Evolutionary conservation across 352 stramenopile genomes (phyloP), one percentile per base, ranked within the genome.

Genomic region (Lagenidium giganteum): DNA sequence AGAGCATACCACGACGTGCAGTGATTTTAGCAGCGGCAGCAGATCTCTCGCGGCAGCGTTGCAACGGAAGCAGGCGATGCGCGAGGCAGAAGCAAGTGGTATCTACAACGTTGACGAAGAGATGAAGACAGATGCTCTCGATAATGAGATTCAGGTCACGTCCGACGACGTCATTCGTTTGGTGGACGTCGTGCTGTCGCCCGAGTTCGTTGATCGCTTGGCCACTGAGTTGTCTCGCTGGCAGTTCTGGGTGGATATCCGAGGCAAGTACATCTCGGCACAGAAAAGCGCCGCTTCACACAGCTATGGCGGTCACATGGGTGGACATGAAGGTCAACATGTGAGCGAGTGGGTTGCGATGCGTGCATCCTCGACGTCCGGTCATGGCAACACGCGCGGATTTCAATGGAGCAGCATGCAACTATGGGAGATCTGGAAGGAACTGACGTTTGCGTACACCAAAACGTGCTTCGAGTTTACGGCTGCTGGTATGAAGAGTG

Each of bases 361-460:
- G 33, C 30, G 7, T 17, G 23, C 18, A n/a, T n/a, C n/a, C n/a
- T n/a, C n/a, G n/a, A n/a, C n/a, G n/a, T n/a, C n/a, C n/a, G n/a
- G n/a, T n/a, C n/a, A n/a, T n/a, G n/a, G n/a, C n/a, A n/a, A n/a
- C n/a, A n/a, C n/a, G n/a, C n/a, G n/a, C n/a, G n/a, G n/a, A n/a
- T n/a, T n/a, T n/a, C n/a, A 88, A 57, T 89, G 77, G 77, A 87
- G 71, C 48, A 82, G 62, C 35, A 85, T 87, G 73, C 77, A 89
- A 45, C 60, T 89, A 2, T 89, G 77, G 77, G 77, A 86, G 47
- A 87, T 89, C 30, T 89, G 77, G 73, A 89, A 89, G 41, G 77
- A 89, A 41, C 56, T 87, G 16, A 83, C 73, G 32, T 87, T 87
- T 47, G 77, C 74, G 23, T 87, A 89, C 54, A 87, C 77, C 3